Conservation (phyloP, 371 early-diverging fungal species). For the Mucor circinelloides region DNA sequence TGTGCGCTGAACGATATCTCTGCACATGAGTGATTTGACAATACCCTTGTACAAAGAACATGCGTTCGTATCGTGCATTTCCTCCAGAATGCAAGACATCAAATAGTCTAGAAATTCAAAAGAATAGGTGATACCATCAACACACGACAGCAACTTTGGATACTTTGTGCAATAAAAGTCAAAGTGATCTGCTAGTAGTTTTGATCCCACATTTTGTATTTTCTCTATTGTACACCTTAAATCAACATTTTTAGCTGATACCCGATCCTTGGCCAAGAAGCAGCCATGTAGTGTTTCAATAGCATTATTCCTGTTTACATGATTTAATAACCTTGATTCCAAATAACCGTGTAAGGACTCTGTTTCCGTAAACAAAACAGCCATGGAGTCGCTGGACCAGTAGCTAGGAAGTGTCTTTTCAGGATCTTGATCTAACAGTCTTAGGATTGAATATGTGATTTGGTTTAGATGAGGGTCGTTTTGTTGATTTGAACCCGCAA, state of each 20-base stretch:
- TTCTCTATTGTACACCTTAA: neutral
- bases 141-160: constrained; percentile 34
- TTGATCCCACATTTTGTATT: constrained; percentile 6
- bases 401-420: constrained; percentile 30
- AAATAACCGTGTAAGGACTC: constrained; percentile 22
- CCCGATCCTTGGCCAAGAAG: constrained; percentile 17
- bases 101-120: constrained; percentile 32
- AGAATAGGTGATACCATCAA: constrained; percentile 38
- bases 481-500: constrained; percentile 23
- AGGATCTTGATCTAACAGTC: constrained; percentile 28
- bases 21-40: constrained; percentile 29
- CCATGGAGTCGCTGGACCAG: constrained; percentile 28
- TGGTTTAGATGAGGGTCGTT: constrained; percentile 17
- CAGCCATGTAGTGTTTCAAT: constrained; percentile 37
- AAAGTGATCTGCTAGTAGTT: constrained; percentile 27
- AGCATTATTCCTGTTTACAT: constrained; percentile 34
- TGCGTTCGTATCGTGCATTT: constrained; percentile 31
- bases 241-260: neutral
- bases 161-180: constrained; percentile 32
- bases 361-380: constrained; percentile 21
- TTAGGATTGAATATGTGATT: constrained; percentile 20
- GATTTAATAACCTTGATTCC: constrained; percentile 13
- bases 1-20: constrained; percentile 29
- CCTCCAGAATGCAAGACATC: constrained; percentile 15
- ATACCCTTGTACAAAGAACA: constrained; percentile 32